phyloP scores from a whole-genome alignment of 257 asterid species.

The Rauvolfia tetraphylla region DNA sequence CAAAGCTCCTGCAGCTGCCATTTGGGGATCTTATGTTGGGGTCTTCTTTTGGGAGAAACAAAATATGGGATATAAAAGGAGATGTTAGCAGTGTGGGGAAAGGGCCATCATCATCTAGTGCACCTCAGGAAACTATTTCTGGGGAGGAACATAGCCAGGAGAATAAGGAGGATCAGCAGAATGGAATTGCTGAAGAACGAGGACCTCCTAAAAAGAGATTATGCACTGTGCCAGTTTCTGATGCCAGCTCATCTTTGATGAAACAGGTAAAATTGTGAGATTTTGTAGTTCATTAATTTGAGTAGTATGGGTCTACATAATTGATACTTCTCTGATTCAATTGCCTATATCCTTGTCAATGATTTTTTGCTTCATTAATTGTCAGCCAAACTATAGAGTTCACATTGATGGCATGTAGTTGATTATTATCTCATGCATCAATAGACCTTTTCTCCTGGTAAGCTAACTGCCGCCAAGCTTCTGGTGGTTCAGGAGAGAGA shows the following conservation, averaged over 20 bases:
- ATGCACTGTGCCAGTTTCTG: constrained; percentile 45
- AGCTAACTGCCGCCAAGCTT: not conserved
- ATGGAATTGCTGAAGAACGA: constrained; percentile 41
- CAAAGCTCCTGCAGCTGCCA: constrained; percentile 84
- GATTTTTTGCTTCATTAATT: not conserved
- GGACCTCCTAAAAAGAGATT: constrained; percentile 61
- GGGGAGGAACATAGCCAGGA: constrained; percentile 32
- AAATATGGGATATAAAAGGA: constrained; percentile 36
- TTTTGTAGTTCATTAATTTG: not conserved
- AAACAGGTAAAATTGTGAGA: constrained; percentile 49
- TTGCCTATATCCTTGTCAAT: not conserved
- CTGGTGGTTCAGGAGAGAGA: too few species aligned
- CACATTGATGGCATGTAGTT: not conserved
- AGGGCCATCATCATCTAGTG: constrained; percentile 30
- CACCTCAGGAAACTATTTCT: constrained; percentile 33
- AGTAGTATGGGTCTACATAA: not conserved
- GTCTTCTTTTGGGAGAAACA: constrained; percentile 40
- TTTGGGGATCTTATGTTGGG: constrained; percentile 86
- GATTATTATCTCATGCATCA: constrained; percentile 2
- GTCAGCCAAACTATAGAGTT: not conserved
- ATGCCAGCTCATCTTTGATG: constrained; percentile 60
- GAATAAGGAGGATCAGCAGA: constrained; percentile 39
- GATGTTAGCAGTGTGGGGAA: constrained; percentile 34
- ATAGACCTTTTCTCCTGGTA: not conserved
- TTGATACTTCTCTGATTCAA: not conserved